A percentile compares a stretch with the other conserved stretches of the same genome.
These are phyloP conservation scores for Meredithiella fracta DNA, from an alignment of 2,329 filamentous ascomycete species.

Conservation along the genomic window DNA sequence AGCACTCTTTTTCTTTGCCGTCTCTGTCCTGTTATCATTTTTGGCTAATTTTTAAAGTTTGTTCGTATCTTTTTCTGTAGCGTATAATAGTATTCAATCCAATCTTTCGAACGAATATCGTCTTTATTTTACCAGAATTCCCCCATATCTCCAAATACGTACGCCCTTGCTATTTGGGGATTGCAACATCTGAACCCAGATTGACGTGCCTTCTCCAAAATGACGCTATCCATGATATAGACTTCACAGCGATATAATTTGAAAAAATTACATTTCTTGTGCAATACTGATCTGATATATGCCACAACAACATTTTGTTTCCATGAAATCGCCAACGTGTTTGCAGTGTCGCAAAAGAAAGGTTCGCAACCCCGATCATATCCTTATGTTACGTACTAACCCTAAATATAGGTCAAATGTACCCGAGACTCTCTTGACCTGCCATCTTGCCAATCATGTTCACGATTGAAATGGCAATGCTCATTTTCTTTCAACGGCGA, in stretches of 20 bases:
- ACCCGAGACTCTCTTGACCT: not conserved
- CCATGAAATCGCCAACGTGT: not conserved
- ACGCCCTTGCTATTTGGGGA: not conserved
- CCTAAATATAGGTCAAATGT: not conserved
- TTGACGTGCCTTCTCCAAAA: not conserved
- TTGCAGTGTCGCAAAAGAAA: not conserved
- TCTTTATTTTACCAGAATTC: too few relatives aligned
- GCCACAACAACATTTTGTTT: not conserved
- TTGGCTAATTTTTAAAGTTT: not conserved
- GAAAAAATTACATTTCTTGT: too few relatives aligned
- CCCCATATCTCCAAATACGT: too few relatives aligned
- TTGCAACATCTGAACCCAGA: not conserved
- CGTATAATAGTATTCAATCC: not conserved
- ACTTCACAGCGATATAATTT: too few relatives aligned
- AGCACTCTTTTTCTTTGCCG: slow-evolving; percentile 9
- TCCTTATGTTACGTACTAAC: not conserved
- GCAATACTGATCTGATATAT: too few relatives aligned
- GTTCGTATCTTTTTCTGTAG: not conserved
- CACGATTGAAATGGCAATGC: not conserved
- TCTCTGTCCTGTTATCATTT: not conserved
- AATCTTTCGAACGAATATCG: too few relatives aligned
- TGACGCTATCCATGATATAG: not conserved
- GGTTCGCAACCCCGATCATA: not conserved
- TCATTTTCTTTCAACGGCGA: not conserved
- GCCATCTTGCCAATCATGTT: not conserved